Percentiles rank a stretch among this genome's conserved stretches.
Conservation (phyloP, 2,329 filamentous ascomycete species). For the Ambrosiella cleistominuta region DNA sequence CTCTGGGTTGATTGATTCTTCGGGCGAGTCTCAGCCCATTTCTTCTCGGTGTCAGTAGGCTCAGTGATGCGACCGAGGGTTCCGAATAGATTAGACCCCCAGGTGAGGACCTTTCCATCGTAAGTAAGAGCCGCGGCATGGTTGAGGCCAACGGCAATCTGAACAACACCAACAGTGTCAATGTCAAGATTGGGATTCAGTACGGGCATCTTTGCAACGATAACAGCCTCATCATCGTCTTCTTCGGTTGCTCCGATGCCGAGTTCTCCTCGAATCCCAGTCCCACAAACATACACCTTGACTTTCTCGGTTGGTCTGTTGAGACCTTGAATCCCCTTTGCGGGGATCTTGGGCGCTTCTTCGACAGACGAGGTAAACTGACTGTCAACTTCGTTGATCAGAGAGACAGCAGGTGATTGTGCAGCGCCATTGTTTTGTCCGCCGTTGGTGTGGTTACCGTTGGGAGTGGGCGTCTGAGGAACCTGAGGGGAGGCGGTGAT, state of each 20-base stretch:
- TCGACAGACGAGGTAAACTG: too few species aligned
- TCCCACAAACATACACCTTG: constrained; percentile 44
- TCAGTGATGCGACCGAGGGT: constrained; percentile 40
- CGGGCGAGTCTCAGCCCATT: background rate
- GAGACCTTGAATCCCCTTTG: background rate
- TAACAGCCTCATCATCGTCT: constrained; percentile 18
- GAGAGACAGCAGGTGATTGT: too few species aligned
- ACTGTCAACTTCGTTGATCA: too few species aligned
- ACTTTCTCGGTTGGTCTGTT: background rate
- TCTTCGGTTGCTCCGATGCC: constrained; percentile 38
- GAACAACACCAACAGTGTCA: constrained; percentile 38
- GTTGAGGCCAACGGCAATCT: constrained; percentile 45
- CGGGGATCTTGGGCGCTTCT: background rate
- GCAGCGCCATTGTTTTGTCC: too few species aligned
- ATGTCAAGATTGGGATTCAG: constrained; percentile 38
- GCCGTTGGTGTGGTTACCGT: background rate
- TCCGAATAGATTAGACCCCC: constrained; percentile 50
- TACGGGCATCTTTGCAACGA: constrained; percentile 16
- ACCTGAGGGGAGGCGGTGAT: background rate
- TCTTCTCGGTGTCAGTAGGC: background rate
- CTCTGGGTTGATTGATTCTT: background rate
- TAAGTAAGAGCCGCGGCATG: constrained; percentile 44
- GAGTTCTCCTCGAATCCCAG: constrained; percentile 45
- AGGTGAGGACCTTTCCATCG: constrained; percentile 44
- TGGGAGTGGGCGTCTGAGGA: background rate